Conservation (phyloP, 495 filamentous ascomycete genomes). For the Aspergillus egyptiacus region DNA sequence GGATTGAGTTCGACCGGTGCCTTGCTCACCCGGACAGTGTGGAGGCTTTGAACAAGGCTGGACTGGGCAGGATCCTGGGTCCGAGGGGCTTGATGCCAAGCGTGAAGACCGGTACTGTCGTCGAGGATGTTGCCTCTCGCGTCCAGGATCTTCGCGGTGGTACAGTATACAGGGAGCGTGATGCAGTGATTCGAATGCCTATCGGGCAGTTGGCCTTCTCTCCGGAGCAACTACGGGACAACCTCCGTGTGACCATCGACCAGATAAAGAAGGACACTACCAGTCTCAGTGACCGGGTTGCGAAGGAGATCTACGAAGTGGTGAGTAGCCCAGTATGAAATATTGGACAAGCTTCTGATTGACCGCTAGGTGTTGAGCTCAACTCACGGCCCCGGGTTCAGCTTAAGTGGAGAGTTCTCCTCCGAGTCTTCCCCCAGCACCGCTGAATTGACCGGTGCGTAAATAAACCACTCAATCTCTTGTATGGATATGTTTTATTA, state of each 20-base stretch:
- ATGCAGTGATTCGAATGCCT: constrained; percentile 79
- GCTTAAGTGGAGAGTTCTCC: constrained; percentile 70
- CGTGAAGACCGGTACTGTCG: constrained; percentile 78
- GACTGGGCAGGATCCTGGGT: constrained; percentile 74
- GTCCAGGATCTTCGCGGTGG: constrained; percentile 77
- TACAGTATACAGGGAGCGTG: constrained; percentile 77
- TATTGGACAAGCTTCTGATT: not conserved
- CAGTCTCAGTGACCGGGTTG: constrained; percentile 59
- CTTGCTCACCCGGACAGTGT: constrained; percentile 79
- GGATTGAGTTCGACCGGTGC: constrained; percentile 80
- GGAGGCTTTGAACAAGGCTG: constrained; percentile 65
- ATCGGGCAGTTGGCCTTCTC: constrained; percentile 88
- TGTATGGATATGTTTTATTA: constrained; percentile 46
- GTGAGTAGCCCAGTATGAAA: constrained; percentile 36
- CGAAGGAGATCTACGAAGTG: constrained; percentile 85
- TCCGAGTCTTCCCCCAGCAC: constrained; percentile 50
- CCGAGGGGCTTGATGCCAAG: constrained; percentile 90
- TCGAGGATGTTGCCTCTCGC: constrained; percentile 62
- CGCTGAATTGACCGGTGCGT: constrained; percentile 35
- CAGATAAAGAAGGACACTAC: constrained; percentile 72
- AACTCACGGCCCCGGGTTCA: constrained; percentile 79
- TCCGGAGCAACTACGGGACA: constrained; percentile 76
- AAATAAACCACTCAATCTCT: constrained; percentile 36
- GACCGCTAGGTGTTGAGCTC: constrained; percentile 69
- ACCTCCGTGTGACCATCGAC: constrained; percentile 72